Evolutionary conservation across 1,284 basidiomycete genomes (phyloP).

Genomic region (Wallemia ichthyophaga): DNA sequence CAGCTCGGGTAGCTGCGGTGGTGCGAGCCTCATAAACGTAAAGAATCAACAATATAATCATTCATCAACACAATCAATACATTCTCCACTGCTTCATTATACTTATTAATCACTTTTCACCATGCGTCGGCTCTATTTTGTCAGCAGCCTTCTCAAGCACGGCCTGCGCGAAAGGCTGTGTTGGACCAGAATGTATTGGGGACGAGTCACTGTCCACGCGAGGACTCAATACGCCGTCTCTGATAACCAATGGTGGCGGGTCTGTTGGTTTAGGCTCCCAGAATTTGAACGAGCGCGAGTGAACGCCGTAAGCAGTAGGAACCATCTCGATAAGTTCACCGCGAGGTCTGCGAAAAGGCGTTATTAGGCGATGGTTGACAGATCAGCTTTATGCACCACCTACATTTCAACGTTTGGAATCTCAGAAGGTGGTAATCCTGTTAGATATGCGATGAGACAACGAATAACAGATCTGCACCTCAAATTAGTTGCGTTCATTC

Average conservation of each 20-base stretch:
- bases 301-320: conserved; percentile 13
- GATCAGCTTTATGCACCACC: neutral
- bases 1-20: neutral
- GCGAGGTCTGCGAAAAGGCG: conserved; percentile 1
- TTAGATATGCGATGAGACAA: conserved; percentile 40
- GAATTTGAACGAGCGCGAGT: conserved; percentile 5
- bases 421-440: conserved; percentile 79
- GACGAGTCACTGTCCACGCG: neutral
- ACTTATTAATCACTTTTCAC: neutral
- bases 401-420: conserved; percentile 77
- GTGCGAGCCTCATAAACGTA: neutral
- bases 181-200: neutral
- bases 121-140: neutral
- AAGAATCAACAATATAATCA: neutral
- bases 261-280: conserved; percentile 1
- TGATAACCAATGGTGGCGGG: neutral
- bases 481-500: too few species aligned
- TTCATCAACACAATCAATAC: too few species aligned
- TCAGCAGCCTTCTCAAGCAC: neutral
- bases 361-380: neutral
- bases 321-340: conserved; percentile 13
- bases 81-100: too few species aligned
- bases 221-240: neutral
- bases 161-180: neutral
- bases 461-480: neutral